Percentiles rank a stretch among this genome's conserved stretches.
These are phyloP conservation scores for Ceratocystiopsis minuta DNA, from an alignment of 2,329 filamentous ascomycete species.

Conservation along the genomic window DNA sequence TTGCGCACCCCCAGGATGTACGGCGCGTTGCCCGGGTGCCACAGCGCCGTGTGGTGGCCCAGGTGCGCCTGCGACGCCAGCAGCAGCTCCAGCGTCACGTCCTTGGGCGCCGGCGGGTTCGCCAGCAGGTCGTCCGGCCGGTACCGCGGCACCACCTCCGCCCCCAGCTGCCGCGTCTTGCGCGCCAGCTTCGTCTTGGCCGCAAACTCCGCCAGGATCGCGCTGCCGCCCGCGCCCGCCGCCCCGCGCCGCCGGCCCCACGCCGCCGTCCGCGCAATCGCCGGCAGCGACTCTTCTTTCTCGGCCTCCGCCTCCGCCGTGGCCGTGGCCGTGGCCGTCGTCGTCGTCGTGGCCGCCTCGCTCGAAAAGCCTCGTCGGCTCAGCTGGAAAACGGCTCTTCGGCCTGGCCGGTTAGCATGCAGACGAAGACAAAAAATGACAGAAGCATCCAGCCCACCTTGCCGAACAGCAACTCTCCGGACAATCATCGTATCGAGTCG, in stretches of 20 bases:
- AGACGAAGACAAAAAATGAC: too few species aligned
- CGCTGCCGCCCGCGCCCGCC: conserved; percentile 4
- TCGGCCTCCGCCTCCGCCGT: too few species aligned
- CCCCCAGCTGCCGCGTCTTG: conserved; percentile 30
- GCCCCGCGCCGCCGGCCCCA: background rate
- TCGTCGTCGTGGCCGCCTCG: conserved; percentile 13
- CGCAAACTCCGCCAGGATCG: conserved; percentile 19
- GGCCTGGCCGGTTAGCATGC: conserved; percentile 23
- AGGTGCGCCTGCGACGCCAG: conserved; percentile 77
- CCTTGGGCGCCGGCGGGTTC: conserved; percentile 57
- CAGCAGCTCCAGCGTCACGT: conserved; percentile 79
- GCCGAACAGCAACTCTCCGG: conserved; percentile 34
- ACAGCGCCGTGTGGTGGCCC: conserved; percentile 76
- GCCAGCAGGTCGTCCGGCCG: conserved; percentile 45
- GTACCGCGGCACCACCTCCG: conserved; percentile 37
- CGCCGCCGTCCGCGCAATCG: background rate
- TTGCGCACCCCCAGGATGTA: conserved; percentile 88
- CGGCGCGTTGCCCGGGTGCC: conserved; percentile 85
- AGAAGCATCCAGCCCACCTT: conserved; percentile 23
- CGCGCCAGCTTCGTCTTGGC: conserved; percentile 24
- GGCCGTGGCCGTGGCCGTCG: conserved; percentile 8
- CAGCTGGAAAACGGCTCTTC: conserved; percentile 27
- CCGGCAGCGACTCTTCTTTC: background rate
- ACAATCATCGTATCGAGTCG: conserved; percentile 28
- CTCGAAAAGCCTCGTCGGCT: conserved; percentile 23